Evolutionary conservation across 2,329 filamentous ascomycete species (phyloP).

Genomic region (Rhexocercosporidium sp.): DNA sequence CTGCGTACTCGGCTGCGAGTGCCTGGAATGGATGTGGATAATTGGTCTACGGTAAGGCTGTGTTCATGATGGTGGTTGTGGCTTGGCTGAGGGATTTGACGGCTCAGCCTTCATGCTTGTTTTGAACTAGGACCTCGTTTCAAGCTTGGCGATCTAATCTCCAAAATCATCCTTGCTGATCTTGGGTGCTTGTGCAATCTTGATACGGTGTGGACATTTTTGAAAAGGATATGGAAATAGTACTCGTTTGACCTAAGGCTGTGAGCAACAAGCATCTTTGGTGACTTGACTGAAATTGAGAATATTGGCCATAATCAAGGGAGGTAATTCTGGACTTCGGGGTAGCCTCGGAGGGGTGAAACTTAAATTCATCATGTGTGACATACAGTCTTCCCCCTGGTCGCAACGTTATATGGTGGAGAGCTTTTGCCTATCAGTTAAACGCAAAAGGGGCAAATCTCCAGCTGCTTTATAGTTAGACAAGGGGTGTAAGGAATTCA

Average conservation of each 20-base stretch:
- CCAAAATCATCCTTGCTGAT: background rate
- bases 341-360: background rate
- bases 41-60: background rate
- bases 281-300: background rate
- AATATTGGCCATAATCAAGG: background rate
- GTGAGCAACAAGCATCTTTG: background rate
- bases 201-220: background rate
- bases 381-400: no score
- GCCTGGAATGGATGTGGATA: background rate
- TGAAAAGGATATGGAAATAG: no score
- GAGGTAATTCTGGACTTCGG: background rate
- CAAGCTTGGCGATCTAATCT: conserved; percentile 28
- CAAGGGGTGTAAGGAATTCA: no score
- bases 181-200: background rate
- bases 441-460: no score
- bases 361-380: background rate
- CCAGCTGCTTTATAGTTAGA: no score
- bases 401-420: no score
- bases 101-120: conserved; percentile 21
- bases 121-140: conserved; percentile 6
- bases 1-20: background rate
- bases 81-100: conserved; percentile 13
- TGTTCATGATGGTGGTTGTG: background rate
- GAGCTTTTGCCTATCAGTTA: no score
- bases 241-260: no score